Base-by-base conservation (phyloP, 768 basidiomycete genomes). In the Lepiota venenata region DNA sequence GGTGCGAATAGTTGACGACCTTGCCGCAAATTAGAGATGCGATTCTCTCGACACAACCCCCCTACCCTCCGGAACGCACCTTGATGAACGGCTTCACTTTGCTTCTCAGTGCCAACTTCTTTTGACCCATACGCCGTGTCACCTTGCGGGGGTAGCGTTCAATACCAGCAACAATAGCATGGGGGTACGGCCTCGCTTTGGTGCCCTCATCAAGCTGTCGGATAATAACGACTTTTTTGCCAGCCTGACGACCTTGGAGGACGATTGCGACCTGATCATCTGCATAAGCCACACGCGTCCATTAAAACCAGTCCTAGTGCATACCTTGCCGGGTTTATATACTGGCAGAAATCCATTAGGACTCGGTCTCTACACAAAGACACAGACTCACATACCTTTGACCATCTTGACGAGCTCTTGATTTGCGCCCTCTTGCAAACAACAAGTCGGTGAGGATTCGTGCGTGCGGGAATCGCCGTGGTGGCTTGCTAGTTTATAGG, bases 11-110 rank as follows among this genome's bases (percentile, higher is more conserved):
- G 85, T 99, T 99, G 74, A 98, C 74, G 55, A 87, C 79, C 94
- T 96, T 47, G 4, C 15, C 3, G n/a, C 21, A 42, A 15, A 16
- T 58, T 22, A 37, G 37, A 46, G 45, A 36, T 22, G 40, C 49
- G 21, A 45, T 21, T 18, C 11, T 8, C 11, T 25, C 27, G 18
- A 27, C 4, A 35, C 12, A 12, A 27, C 20, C 12, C n/a, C 25
- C 25, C 25, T 5, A 5, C 16, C 25, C 38, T 16, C 37, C 25
- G 14, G 5, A 10, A 59, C 81, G 63, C 63, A 93, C 95, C 85
- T 99, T 98, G 83, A 99, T 93, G 76, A 99, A 99, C 62, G 97
- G 97, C 84, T 99, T 99, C 74, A 99, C 88, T 77, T 94, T 96
- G 77, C 86, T 93, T 77, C 97, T 82, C 76, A 80, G 82, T 62